Percentiles rank a stretch among this genome's conserved stretches.
These are phyloP conservation scores for Debaryomyces hansenii DNA, from an alignment of 805 yeast genomes.

Conservation along the genomic window DNA sequence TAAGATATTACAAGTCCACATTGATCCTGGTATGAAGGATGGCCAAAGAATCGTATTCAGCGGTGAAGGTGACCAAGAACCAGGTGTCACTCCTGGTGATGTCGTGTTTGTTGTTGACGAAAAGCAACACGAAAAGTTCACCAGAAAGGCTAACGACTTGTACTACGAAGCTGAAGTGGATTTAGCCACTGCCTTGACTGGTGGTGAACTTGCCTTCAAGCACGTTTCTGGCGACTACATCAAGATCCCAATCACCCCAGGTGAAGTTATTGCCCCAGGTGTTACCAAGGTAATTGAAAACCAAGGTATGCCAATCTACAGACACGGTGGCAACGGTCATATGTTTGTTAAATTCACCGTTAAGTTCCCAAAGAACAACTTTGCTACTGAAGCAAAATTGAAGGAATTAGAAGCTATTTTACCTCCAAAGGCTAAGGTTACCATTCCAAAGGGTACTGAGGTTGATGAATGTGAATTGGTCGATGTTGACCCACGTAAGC, in stretches of 20 bases:
- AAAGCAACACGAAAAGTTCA: conserved; percentile 79
- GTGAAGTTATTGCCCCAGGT: conserved; percentile 91
- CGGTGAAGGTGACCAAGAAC: conserved; percentile 98
- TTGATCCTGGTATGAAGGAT: conserved; percentile 95
- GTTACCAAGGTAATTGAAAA: conserved; percentile 76
- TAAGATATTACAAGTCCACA: conserved; percentile 89
- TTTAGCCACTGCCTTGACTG: conserved; percentile 91
- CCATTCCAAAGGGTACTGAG: conserved; percentile 69
- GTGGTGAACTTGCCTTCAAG: conserved; percentile 86
- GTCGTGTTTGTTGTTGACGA: conserved; percentile 90
- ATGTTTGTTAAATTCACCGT: conserved; percentile 81
- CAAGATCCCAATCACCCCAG: conserved; percentile 80
- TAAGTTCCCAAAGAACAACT: conserved; percentile 80
- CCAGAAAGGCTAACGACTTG: conserved; percentile 88
- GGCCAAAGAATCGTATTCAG: conserved; percentile 88
- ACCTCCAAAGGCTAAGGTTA: conserved; percentile 68
- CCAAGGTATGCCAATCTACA: conserved; percentile 96
- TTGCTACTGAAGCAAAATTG: conserved; percentile 73
- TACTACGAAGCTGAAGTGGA: conserved; percentile 85
- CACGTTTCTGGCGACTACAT: conserved; percentile 92
- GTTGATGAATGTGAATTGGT: conserved; percentile 79
- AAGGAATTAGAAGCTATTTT: conserved; percentile 70
- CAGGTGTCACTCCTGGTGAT: conserved; percentile 94
- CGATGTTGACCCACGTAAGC: conserved; percentile 67
- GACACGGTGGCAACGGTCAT: conserved; percentile 87